Evolutionary conservation across 139 green algal genomes (phyloP).

Genomic region (Closterium sp.): DNA sequence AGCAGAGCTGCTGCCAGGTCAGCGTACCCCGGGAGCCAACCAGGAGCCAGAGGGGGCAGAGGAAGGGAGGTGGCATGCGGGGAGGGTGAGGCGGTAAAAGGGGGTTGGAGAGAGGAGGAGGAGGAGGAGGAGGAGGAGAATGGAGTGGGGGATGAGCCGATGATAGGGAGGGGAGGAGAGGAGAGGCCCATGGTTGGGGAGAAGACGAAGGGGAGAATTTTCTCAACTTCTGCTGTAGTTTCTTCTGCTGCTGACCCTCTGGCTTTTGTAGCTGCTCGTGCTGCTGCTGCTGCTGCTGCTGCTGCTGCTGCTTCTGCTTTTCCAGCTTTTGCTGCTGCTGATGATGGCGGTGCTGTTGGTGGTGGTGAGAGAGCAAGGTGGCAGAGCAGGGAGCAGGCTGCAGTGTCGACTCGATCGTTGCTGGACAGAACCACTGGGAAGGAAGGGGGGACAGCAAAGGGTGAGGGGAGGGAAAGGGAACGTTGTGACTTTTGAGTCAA

Average conservation of each 20-base stretch:
- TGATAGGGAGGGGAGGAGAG: background rate
- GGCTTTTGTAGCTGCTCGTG: background rate
- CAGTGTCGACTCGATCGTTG: too few relatives aligned
- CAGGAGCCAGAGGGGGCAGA: background rate
- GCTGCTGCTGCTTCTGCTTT: background rate
- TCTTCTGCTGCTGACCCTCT: background rate
- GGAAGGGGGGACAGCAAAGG: too few relatives aligned
- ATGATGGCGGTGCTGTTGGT: background rate
- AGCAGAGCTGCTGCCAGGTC: background rate
- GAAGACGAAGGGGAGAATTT: background rate
- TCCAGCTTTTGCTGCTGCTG: background rate
- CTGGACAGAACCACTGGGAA: too few relatives aligned
- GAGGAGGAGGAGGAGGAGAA: background rate
- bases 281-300: background rate
- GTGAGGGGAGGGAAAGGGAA: too few relatives aligned
- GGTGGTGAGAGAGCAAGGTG: background rate
- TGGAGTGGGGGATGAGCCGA: background rate
- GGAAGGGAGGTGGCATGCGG: too few relatives aligned
- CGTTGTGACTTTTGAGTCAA: too few relatives aligned
- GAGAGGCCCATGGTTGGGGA: background rate
- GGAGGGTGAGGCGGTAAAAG: background rate
- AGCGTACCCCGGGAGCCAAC: background rate
- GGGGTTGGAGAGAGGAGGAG: background rate
- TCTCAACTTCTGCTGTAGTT: background rate
- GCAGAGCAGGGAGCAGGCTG: too few relatives aligned